Conservation (phyloP, 163 green algal species). For the Coccomyxa subellipsoidea region DNA sequence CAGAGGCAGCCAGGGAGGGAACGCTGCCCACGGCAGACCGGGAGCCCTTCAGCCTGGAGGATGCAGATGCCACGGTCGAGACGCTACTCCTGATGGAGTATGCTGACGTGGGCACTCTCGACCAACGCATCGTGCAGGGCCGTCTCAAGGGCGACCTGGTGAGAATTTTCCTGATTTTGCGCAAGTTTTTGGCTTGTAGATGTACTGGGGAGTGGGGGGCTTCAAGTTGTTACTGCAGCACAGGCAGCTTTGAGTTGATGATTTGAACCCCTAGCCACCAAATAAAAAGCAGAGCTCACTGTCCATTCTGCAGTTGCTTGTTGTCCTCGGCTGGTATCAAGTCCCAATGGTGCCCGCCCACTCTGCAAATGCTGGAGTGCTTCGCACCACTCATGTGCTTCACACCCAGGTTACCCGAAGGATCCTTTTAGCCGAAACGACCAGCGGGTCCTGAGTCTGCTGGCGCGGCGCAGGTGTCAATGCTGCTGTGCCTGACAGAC, state of each 20-base stretch:
- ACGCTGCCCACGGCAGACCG: neutral
- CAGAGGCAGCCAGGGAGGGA: neutral
- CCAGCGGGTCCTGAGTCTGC: neutral
- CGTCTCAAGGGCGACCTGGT: constrained; percentile 2
- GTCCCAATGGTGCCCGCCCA: too few relatives aligned
- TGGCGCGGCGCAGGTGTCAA: constrained; percentile 7
- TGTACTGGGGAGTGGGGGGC: too few relatives aligned
- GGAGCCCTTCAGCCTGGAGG: neutral
- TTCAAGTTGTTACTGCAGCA: too few relatives aligned
- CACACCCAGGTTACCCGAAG: neutral
- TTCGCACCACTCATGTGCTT: too few relatives aligned
- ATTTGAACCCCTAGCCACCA: too few relatives aligned
- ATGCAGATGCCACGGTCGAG: neutral
- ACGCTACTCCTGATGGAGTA: neutral
- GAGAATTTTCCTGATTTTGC: too few relatives aligned
- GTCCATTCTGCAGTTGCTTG: too few relatives aligned
- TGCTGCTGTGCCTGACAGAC: constrained; percentile 1
- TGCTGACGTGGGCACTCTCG: neutral
- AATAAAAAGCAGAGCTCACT: too few relatives aligned
- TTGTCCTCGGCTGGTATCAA: too few relatives aligned
- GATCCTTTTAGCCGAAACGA: neutral
- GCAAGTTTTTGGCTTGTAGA: too few relatives aligned
- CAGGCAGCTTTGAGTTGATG: too few relatives aligned
- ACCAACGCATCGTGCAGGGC: neutral
- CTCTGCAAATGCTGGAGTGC: too few relatives aligned